A percentile compares a stretch with the other conserved stretches of the same genome.
Conservation (phyloP, 2,329 filamentous ascomycete genomes). For the Madurella mycetomatis region DNA sequence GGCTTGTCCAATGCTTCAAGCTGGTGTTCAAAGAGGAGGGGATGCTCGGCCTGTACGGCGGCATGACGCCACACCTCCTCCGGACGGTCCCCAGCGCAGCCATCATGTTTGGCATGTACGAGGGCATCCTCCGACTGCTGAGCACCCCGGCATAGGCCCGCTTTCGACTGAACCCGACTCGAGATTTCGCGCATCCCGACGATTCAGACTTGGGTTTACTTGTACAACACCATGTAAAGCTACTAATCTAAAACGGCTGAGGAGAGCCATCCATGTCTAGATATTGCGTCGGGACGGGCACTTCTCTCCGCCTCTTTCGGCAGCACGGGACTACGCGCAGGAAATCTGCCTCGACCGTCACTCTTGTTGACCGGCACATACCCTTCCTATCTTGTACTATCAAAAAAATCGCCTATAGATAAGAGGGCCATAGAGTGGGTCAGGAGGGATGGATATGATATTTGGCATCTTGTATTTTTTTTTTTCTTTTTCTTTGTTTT, state of each 20-base stretch:
- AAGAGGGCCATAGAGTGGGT: constrained; percentile 7
- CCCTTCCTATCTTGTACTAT: constrained; percentile 5
- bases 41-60: constrained; percentile 79
- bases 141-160: constrained; percentile 26
- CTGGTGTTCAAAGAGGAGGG: constrained; percentile 86
- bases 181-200: neutral
- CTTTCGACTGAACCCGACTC: neutral
- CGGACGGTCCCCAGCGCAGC: constrained; percentile 87
- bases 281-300: neutral
- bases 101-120: constrained; percentile 94
- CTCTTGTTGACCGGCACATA: constrained; percentile 5
- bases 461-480: constrained; percentile 2
- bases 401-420: constrained; percentile 5
- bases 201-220: neutral
- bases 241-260: constrained; percentile 1
- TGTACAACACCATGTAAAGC: constrained; percentile 11
- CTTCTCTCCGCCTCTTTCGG: neutral
- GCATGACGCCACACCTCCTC: constrained; percentile 85
- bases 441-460: neutral
- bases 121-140: constrained; percentile 51
- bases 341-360: neutral
- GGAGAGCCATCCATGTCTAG: neutral
- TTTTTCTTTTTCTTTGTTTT: neutral
- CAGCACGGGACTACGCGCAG: neutral
- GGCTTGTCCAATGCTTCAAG: constrained; percentile 82